Evolutionary conservation across 2,329 filamentous ascomycete species (phyloP).

Genomic region (Rachicladosporium sp.): DNA sequence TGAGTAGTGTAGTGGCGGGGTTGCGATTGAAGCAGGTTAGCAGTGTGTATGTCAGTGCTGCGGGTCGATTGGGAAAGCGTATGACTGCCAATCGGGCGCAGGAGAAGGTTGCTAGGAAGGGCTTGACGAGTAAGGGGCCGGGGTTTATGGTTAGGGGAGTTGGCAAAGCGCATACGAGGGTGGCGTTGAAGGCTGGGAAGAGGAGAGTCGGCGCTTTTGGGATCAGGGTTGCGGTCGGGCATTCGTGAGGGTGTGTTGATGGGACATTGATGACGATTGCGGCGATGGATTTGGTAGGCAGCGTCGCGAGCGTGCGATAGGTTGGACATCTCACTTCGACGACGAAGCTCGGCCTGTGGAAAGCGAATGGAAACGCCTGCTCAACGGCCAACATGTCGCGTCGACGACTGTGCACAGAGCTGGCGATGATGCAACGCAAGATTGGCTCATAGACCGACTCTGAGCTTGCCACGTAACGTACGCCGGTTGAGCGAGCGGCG

Average conservation of each 20-base stretch:
- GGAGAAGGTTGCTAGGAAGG: slow-evolving; percentile 18
- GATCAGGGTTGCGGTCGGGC: slow-evolving; percentile 19
- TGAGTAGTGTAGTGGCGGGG: slow-evolving; percentile 13
- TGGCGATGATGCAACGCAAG: too few species aligned
- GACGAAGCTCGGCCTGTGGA: too few species aligned
- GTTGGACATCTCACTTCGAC: too few species aligned
- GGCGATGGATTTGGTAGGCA: too few species aligned
- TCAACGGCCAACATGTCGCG: too few species aligned
- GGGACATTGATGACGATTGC: too few species aligned
- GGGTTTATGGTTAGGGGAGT: slow-evolving; percentile 18
- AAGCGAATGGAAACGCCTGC: too few species aligned
- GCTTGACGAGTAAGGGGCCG: slow-evolving; percentile 17
- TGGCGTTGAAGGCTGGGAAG: slow-evolving; percentile 16
- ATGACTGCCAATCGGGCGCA: slow-evolving; percentile 21
- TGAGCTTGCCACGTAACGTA: too few species aligned
- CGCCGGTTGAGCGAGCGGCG: too few species aligned
- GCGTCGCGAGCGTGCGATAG: slow-evolving; percentile 6
- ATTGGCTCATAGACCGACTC: too few species aligned
- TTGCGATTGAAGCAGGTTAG: slow-evolving; percentile 18
- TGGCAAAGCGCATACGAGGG: slow-evolving; percentile 16
- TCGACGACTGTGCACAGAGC: too few species aligned
- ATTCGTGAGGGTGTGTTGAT: slow-evolving; percentile 9
- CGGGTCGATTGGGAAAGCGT: slow-evolving; percentile 22
- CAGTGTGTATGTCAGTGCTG: slow-evolving; percentile 18
- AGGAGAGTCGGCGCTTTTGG: slow-evolving; percentile 21